Evolutionary conservation across 2,329 filamentous ascomycete genomes (phyloP), one percentile per base, ranked within the genome.

Genomic region (Cercospora zeina): DNA sequence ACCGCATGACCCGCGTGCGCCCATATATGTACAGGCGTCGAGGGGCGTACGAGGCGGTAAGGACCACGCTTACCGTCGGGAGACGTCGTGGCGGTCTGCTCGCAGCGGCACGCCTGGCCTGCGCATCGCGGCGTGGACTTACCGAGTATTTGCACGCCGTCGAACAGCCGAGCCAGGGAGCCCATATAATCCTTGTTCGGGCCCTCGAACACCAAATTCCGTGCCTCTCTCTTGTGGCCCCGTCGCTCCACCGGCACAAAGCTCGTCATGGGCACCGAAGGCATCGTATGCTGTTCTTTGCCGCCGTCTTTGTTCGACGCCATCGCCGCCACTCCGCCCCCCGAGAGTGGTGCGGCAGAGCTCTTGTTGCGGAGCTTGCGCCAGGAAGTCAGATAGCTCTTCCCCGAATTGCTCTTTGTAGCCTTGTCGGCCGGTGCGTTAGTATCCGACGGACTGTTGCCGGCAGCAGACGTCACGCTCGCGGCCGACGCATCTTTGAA

Each of bases 121-220:
- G 16, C 21, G 45, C 31, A 19, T 13, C 24, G 36, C 58, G 62
- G 50, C 58, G 24, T n/a, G 47, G 64, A 69, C 87, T 81, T 83
- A 97, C 95, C 95, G 73, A 99, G 82, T 61, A 93, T 85, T 79
- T 97, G 95, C 58, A 88, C 93, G 67, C 93, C 91, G 79, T 97
- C 95, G 76, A 96, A 99, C 67, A 99, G 79, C 69, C 89, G 87
- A 69, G 93, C 93, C 73, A 99, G 81, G 67, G 92, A 89, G 69
- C 86, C 85, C 91, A 97, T 97, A 75, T 99, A 99, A 67, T 88
- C 85, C 27, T 89, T 87, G 76, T 97, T 90, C 1, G 93, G 92
- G 0, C 95, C 95, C 33, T 86, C 83, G 69, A 93, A 96, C 64
- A 86, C 83, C 56, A 89, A 81, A 60, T 85, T 85, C 16, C 79